Evolutionary conservation across 2,329 filamentous ascomycete genomes (phyloP).

Genomic region (Calycina marina): DNA sequence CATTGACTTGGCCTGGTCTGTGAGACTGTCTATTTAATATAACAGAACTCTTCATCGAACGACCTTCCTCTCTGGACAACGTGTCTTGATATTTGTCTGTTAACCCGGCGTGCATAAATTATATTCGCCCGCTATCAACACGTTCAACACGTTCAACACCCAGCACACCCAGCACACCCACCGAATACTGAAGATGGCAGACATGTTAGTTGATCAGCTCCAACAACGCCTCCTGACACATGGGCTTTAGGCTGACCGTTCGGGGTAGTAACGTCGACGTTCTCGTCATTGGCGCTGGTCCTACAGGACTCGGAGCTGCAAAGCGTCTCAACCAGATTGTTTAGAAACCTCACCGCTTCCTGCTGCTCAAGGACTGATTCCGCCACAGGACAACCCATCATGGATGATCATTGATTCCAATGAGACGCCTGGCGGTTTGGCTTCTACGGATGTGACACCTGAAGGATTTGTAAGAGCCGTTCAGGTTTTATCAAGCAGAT

Average conservation of each 20-base stretch:
- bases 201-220: slow-evolving; percentile 5
- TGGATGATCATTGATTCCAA: slow-evolving; percentile 94
- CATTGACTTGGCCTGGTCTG: too few relatives aligned
- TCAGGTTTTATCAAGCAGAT: slow-evolving; percentile 9
- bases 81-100: too few relatives aligned
- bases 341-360: slow-evolving; percentile 8
- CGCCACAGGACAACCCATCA: slow-evolving; percentile 64
- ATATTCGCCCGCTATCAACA: too few relatives aligned
- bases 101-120: too few relatives aligned
- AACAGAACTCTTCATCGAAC: too few relatives aligned
- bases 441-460: slow-evolving; percentile 84
- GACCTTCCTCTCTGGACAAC: too few relatives aligned
- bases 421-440: slow-evolving; percentile 86
- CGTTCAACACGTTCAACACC: too few relatives aligned
- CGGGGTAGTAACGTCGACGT: slow-evolving; percentile 80
- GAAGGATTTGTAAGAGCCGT: slow-evolving; percentile 80
- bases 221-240: too few relatives aligned
- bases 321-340: slow-evolving; percentile 97
- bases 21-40: too few relatives aligned
- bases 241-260: too few relatives aligned
- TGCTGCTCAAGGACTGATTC: slow-evolving; percentile 1
- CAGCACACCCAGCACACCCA: not conserved
- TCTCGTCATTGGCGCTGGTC: slow-evolving; percentile 93
- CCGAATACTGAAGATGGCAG: slow-evolving; percentile 5
- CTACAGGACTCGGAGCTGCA: slow-evolving; percentile 91